Conservation (phyloP, 2,329 filamentous ascomycete species). For the Ophiocordyceps australis region DNA sequence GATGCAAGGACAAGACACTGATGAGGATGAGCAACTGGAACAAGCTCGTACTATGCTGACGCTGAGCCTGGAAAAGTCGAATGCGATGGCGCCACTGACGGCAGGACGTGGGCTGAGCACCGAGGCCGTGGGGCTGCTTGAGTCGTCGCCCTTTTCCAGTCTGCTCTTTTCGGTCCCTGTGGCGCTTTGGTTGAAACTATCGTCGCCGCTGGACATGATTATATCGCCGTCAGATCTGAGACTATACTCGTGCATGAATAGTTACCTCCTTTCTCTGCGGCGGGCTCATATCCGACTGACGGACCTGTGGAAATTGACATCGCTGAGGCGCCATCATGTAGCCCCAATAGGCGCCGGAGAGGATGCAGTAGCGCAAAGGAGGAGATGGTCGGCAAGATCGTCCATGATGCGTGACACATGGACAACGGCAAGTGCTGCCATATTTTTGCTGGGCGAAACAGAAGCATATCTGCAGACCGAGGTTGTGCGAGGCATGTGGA, state of each 20-base stretch:
- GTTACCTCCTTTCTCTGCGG: conserved; percentile 72
- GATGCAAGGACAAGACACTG: conserved; percentile 47
- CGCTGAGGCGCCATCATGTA: conserved; percentile 60
- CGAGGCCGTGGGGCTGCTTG: conserved; percentile 16
- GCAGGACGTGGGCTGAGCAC: conserved; percentile 15
- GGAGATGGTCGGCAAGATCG: conserved; percentile 43
- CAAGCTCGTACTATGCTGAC: conserved; percentile 61
- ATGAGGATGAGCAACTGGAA: conserved; percentile 72
- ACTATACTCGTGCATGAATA: conserved; percentile 68
- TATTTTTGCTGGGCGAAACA: conserved; percentile 79
- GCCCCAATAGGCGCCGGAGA: conserved; percentile 44
- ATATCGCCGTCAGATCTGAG: conserved; percentile 59
- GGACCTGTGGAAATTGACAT: conserved; percentile 71
- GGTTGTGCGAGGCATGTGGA: conserved; percentile 66
- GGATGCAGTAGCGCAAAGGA: conserved; percentile 41
- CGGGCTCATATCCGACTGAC: conserved; percentile 73
- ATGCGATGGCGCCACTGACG: conserved; percentile 17
- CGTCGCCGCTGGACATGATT: conserved; percentile 73
- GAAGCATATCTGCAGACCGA: conserved; percentile 82
- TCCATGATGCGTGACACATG: conserved; percentile 64
- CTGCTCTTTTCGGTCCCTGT: conserved; percentile 60
- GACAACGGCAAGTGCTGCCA: conserved; percentile 73
- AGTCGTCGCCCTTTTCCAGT: conserved; percentile 51
- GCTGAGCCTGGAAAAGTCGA: conserved; percentile 40
- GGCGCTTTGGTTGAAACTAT: conserved; percentile 53